Conservation (phyloP, 2,329 filamentous ascomycete genomes). For the Endothia cerciana region DNA sequence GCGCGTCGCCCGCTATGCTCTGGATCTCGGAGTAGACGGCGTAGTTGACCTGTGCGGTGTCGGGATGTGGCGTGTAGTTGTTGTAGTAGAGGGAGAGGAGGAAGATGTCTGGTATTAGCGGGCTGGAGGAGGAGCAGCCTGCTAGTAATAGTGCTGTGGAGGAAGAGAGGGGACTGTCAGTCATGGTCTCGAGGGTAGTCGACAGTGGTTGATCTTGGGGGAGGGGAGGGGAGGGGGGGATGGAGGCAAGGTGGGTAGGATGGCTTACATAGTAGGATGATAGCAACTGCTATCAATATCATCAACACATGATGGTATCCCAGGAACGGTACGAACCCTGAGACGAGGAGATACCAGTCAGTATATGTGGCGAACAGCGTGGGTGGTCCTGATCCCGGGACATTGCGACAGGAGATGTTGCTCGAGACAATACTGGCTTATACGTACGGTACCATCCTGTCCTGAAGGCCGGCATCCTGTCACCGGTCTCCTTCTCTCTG, state of each 20-base stretch:
- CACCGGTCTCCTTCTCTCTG: conserved; percentile 4
- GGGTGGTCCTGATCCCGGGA: conserved; percentile 7
- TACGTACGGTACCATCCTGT: conserved; percentile 56
- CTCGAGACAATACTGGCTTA: neutral
- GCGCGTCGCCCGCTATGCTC: conserved; percentile 85
- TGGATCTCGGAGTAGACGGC: conserved; percentile 82
- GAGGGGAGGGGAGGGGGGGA: too few species aligned
- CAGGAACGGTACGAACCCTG: conserved; percentile 70
- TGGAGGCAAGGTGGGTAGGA: conserved; percentile 1
- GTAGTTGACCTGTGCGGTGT: conserved; percentile 88
- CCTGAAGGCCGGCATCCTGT: conserved; percentile 40
- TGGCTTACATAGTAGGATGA: conserved; percentile 87
- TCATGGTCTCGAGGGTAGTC: neutral
- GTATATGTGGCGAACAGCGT: neutral
- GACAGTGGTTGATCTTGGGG: neutral
- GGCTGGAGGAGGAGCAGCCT: conserved; percentile 95
- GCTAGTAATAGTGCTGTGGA: conserved; percentile 81
- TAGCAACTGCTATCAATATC: conserved; percentile 91
- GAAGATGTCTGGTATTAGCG: conserved; percentile 93
- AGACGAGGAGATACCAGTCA: conserved; percentile 2
- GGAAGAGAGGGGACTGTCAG: conserved; percentile 28
- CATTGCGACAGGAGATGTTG: conserved; percentile 20
- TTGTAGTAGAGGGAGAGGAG: conserved; percentile 98
- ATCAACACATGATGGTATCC: conserved; percentile 89
- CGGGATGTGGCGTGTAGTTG: conserved; percentile 78